Percentiles rank a stretch among this genome's conserved stretches.
Evolutionary conservation across 306 rosid species (phyloP).

Genomic region (Castanea mollissima): DNA sequence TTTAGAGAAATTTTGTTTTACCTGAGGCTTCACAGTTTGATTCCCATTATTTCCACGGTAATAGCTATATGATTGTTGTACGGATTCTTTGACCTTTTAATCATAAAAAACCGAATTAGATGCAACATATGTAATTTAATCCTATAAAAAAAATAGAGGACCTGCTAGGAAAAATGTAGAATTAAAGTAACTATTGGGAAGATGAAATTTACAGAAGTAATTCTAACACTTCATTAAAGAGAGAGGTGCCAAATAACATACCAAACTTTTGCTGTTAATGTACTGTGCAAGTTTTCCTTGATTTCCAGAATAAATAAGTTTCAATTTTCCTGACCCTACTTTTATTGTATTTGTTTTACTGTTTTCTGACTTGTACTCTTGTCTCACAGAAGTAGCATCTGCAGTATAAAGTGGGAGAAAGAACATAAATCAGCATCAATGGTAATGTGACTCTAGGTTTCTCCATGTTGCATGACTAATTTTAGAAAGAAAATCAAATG

Average conservation of each 20-base stretch:
- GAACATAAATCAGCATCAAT: conserved; percentile 7
- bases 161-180: too few species aligned
- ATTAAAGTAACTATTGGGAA: too few species aligned
- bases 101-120: too few species aligned
- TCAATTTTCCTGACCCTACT: conserved; percentile 51
- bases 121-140: too few species aligned
- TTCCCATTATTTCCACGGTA: conserved; percentile 46
- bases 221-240: too few species aligned
- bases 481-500: neutral
- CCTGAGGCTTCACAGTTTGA: conserved; percentile 34
- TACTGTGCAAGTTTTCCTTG: conserved; percentile 35
- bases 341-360: conserved; percentile 30
- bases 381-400: conserved; percentile 57
- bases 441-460: conserved; percentile 2
- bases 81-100: conserved; percentile 42
- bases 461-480: neutral
- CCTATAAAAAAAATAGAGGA: too few species aligned
- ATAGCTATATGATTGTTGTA: conserved; percentile 44
- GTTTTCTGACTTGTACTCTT: conserved; percentile 29
- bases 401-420: conserved; percentile 21
- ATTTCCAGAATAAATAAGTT: conserved; percentile 37
- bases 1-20: conserved; percentile 7
- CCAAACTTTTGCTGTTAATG: conserved; percentile 40
- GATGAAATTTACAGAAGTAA: too few species aligned
- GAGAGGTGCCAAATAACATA: conserved; percentile 21